Percentiles rank a stretch among this genome's conserved stretches.
Conservation (phyloP, 306 rosid genomes). For the Sicyos baderoa region DNA sequence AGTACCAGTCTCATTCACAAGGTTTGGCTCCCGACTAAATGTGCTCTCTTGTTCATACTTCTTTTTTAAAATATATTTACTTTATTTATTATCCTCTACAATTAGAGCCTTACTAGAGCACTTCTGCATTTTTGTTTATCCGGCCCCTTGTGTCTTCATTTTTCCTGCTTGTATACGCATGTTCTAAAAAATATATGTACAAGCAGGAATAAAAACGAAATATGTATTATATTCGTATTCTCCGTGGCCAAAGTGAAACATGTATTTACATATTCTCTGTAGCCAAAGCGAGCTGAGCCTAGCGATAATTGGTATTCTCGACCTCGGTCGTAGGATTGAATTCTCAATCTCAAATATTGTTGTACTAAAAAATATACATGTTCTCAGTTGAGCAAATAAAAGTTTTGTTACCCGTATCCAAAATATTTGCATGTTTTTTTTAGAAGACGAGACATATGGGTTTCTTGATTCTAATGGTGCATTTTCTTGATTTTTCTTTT, state of each 20-base stretch:
- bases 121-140: neutral
- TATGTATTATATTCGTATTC: too few species aligned
- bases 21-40: conserved; percentile 34
- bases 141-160: too few species aligned
- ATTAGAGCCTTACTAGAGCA: neutral
- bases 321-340: too few species aligned
- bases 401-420: neutral
- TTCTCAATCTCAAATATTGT: too few species aligned
- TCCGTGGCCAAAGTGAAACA: too few species aligned
- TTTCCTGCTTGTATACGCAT: too few species aligned
- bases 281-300: too few species aligned
- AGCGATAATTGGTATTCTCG: too few species aligned
- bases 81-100: too few species aligned
- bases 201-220: too few species aligned
- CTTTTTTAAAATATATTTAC: neutral
- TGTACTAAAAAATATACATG: neutral
- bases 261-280: too few species aligned
- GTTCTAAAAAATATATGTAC: too few species aligned
- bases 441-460: neutral
- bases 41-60: neutral
- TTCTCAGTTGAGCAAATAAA: neutral
- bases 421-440: neutral
- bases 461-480: neutral
- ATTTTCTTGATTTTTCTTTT: neutral
- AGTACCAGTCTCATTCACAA: conserved; percentile 54